These are phyloP conservation scores for Chaetomiaceae sp. DNA, from an alignment of 2,329 filamentous ascomycete species.

Conservation along the genomic window DNA sequence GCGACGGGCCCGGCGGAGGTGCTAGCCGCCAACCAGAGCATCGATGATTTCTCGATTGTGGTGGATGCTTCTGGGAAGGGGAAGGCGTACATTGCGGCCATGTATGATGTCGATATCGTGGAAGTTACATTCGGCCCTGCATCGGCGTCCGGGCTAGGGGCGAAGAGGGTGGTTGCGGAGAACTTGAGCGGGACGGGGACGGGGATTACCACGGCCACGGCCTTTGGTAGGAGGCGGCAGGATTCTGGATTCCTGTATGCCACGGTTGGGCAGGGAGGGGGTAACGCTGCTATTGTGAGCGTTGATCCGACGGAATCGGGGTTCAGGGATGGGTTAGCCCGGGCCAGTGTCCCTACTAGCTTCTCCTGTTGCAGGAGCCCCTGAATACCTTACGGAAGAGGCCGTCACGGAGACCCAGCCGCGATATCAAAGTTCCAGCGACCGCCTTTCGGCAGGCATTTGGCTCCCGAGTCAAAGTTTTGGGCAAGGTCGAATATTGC, in stretches of 20 bases:
- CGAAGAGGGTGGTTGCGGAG: conserved; percentile 1
- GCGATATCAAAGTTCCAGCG: background rate
- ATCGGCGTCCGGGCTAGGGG: background rate
- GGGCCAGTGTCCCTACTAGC: no score
- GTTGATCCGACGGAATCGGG: background rate
- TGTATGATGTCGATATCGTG: conserved; percentile 4
- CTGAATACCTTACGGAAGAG: no score
- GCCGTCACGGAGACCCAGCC: background rate
- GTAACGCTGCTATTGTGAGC: conserved; percentile 2
- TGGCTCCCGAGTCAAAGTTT: background rate
- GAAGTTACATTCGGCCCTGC: conserved; percentile 7
- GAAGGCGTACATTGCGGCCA: conserved; percentile 11
- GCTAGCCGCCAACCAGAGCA: conserved; percentile 21
- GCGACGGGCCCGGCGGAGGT: conserved; percentile 55
- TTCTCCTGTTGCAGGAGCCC: no score
- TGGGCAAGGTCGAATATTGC: conserved; percentile 1
- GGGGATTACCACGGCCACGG: background rate
- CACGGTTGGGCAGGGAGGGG: conserved; percentile 2
- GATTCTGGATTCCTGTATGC: conserved; percentile 10
- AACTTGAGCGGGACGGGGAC: background rate
- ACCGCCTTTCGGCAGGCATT: background rate
- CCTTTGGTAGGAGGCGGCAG: conserved; percentile 5
- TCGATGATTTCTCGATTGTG: conserved; percentile 15
- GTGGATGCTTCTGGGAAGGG: background rate
- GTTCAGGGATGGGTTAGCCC: no score